Conservation (phyloP, 2,329 filamentous ascomycete species). For the Fusarium udum region DNA sequence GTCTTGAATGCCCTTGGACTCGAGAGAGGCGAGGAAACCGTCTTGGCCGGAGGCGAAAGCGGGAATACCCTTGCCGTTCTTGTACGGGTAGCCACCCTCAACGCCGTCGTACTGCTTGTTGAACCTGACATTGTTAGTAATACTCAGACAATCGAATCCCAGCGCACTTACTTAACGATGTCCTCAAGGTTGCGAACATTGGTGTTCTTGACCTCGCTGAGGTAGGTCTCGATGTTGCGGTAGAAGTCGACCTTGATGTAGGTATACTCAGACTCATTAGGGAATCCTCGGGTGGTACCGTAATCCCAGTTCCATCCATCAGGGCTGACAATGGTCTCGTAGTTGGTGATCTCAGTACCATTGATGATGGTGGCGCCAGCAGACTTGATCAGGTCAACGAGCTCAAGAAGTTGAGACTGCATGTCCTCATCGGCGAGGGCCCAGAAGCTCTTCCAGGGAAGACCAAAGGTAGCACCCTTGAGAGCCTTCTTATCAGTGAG, state of each 20-base stretch:
- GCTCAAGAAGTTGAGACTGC: slow-evolving; percentile 58
- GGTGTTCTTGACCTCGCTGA: slow-evolving; percentile 70
- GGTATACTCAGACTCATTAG: slow-evolving; percentile 80
- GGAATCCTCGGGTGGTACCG: slow-evolving; percentile 66
- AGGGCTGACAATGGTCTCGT: slow-evolving; percentile 68
- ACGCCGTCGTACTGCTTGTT: slow-evolving; percentile 70
- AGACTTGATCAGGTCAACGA: slow-evolving; percentile 61
- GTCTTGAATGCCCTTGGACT: slow-evolving; percentile 68
- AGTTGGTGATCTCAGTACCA: slow-evolving; percentile 72
- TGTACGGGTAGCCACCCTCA: slow-evolving; percentile 71
- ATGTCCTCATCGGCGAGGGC: slow-evolving; percentile 66
- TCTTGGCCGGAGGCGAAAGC: slow-evolving; percentile 78
- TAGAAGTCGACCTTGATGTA: slow-evolving; percentile 78
- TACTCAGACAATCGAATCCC: rapidly evolving
- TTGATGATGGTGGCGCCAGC: slow-evolving; percentile 76
- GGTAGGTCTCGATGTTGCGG: slow-evolving; percentile 68
- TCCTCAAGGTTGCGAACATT: slow-evolving; percentile 68
- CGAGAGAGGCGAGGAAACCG: slow-evolving; percentile 70
- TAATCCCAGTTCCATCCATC: slow-evolving; percentile 81
- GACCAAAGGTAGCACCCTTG: slow-evolving; percentile 70
- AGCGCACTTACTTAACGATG: slow-evolving; percentile 62
- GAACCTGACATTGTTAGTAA: slow-evolving; percentile 61
- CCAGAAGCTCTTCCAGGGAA: slow-evolving; percentile 80
- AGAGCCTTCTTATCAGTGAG: slow-evolving; percentile 64
- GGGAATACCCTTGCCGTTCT: slow-evolving; percentile 57